Evolutionary conservation across 2,329 filamentous ascomycete genomes (phyloP).

Genomic region (Fusarium mexicanum): DNA sequence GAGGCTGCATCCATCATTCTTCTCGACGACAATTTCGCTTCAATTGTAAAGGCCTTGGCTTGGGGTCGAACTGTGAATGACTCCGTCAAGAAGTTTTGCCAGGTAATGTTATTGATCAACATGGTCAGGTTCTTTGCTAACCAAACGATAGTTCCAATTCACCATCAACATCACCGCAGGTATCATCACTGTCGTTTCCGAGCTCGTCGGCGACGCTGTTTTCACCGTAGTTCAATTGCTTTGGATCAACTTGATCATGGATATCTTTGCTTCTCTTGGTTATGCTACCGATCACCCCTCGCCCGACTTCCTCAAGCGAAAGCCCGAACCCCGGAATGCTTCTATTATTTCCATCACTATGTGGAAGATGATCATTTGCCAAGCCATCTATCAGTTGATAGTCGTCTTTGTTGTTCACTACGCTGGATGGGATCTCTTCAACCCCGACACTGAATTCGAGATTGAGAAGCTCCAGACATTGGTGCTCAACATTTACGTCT

Average conservation of each 20-base stretch:
- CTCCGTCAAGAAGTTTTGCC: conserved; percentile 73
- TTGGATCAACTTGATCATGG: conserved; percentile 77
- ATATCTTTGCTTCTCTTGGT: conserved; percentile 72
- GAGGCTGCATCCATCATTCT: conserved; percentile 75
- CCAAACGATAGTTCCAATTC: conserved; percentile 63
- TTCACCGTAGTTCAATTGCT: conserved; percentile 73
- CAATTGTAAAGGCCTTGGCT: conserved; percentile 72
- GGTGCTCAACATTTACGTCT: conserved; percentile 87
- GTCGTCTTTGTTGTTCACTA: conserved; percentile 70
- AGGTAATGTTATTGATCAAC: conserved; percentile 49
- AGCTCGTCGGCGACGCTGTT: conserved; percentile 67
- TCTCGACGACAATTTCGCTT: conserved; percentile 73
- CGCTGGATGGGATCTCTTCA: conserved; percentile 66
- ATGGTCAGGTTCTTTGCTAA: neutral
- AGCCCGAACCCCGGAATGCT: conserved; percentile 69
- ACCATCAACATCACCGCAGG: conserved; percentile 77
- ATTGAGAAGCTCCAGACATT: conserved; percentile 65
- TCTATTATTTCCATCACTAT: conserved; percentile 73
- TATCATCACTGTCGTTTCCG: conserved; percentile 70
- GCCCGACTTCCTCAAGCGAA: conserved; percentile 64
- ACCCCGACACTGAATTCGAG: conserved; percentile 52
- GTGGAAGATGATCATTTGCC: conserved; percentile 74
- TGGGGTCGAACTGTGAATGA: conserved; percentile 78
- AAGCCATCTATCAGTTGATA: conserved; percentile 68
- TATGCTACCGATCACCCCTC: conserved; percentile 71